Evolutionary conservation across 306 rosid genomes (phyloP), one percentile per base, ranked within the genome.

Genomic region (Prunus kanzakura): DNA sequence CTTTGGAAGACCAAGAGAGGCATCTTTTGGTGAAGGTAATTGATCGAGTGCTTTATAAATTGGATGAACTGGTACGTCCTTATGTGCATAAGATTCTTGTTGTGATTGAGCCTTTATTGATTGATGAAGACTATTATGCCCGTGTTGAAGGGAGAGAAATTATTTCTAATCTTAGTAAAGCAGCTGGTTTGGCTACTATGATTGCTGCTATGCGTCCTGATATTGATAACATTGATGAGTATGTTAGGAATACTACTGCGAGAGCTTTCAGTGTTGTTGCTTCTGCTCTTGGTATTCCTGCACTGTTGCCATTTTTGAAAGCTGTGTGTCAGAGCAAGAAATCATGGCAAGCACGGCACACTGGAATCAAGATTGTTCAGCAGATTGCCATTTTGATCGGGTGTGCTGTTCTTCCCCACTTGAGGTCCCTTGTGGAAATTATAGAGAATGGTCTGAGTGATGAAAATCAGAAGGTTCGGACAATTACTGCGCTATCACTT

Each of bases 201-300:
- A 93, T 93, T 78, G 98, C 98, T 47, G 97, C 98, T 18, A 93
- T 93, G 98, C 89, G 98, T 71, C 97, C 97, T 6, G 98, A 93
- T 81, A 93, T 93, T n/a, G 98, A 93, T 77, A 94, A 94, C 79
- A 91, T 91, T 5, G 97, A 91, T 79, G 97, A 94, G 38, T 94
- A 94, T 77, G 97, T 94, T 71, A 91, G 98, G 83, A 94, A 91
- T 62, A 94, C 97, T 18, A 94, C 97, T 64, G 98, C 98, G 9
- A 87, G 97, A 78, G 98, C 97, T 72, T 94, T 94, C 71, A 93
- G 97, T 82, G 97, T 93, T 71, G 98, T 93, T 74, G 98, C 98
- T 47, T 94, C 97, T 54, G 98, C 98, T 6, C 93, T 91, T 19
- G 98, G 98, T 65, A 94, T 91, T 79, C 97, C 97, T 67, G 98